phyloP scores from a whole-genome alignment of 441 rosid species.

The Jatropha multifida region DNA sequence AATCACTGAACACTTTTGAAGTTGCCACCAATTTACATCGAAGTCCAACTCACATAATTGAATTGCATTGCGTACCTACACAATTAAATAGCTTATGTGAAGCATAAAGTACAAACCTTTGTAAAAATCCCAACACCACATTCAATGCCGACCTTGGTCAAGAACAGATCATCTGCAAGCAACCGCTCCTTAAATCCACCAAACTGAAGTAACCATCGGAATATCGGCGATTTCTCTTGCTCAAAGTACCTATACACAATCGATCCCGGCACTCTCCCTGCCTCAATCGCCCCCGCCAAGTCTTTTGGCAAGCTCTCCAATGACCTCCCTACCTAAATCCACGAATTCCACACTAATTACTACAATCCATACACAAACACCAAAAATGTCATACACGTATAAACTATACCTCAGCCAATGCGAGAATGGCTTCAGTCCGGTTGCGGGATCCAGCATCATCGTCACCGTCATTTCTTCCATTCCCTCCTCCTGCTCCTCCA shows the following conservation, averaged over 20 bases:
- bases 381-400: not conserved
- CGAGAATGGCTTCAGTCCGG: conserved; percentile 35
- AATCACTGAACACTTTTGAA: no score
- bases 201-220: conserved; percentile 84
- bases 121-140: conserved; percentile 97
- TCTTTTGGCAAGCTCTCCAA: conserved; percentile 79
- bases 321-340: conserved; percentile 55
- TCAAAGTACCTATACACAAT: conserved; percentile 62
- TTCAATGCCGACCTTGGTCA: conserved; percentile 80
- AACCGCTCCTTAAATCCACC: conserved; percentile 85
- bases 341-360: not conserved
- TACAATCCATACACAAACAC: not conserved
- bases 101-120: conserved; percentile 45
- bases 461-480: conserved; percentile 2
- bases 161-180: conserved; percentile 93
- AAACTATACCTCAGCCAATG: conserved; percentile 38
- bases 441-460: conserved; percentile 37
- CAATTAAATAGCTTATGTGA: not conserved
- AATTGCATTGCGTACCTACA: not conserved
- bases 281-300: conserved; percentile 67
- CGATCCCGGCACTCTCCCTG: conserved; percentile 76
- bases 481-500: conserved; percentile 11
- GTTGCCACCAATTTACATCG: no score
- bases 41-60: no score
- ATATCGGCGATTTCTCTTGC: conserved; percentile 59